A percentile compares a stretch with the other conserved stretches of the same genome.
Evolutionary conservation across 164 flowering plant species (phyloP).

Genomic region (Magnolia officinalis): DNA sequence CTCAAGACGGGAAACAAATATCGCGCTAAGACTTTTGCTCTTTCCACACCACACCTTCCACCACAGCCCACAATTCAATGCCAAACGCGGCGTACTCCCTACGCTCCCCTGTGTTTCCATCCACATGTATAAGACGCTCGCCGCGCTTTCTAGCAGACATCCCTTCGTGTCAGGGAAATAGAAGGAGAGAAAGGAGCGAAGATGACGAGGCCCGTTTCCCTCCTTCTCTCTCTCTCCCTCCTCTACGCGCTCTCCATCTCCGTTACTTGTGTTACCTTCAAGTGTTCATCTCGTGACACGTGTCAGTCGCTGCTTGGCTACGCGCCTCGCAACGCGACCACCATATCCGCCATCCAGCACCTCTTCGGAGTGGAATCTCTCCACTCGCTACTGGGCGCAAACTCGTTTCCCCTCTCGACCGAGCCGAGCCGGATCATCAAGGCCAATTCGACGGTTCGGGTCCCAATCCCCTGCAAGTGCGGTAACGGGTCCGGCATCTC

Average conservation of each 20-base stretch:
- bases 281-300: conserved; percentile 28
- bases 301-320: conserved; percentile 64
- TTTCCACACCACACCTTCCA: too few species aligned
- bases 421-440: conserved; percentile 17
- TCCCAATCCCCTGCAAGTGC: conserved; percentile 75
- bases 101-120: too few species aligned
- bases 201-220: neutral
- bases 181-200: neutral
- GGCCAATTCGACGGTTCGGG: conserved; percentile 31
- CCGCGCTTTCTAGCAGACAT: too few species aligned
- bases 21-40: too few species aligned
- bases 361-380: conserved; percentile 47
- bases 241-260: conserved; percentile 8
- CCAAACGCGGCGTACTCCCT: too few species aligned
- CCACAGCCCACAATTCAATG: too few species aligned
- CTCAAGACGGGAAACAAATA: too few species aligned
- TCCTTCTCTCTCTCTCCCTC: conserved; percentile 11
- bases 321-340: conserved; percentile 48
- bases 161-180: neutral
- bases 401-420: conserved; percentile 48
- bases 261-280: conserved; percentile 28
- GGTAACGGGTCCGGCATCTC: conserved; percentile 55
- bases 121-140: neutral
- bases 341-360: conserved; percentile 36
- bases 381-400: conserved; percentile 54